Percentiles rank a stretch among this genome's conserved stretches.
These are phyloP conservation scores for Phytophthora kernoviae DNA, from an alignment of 352 stramenopile species.

Conservation along the genomic window DNA sequence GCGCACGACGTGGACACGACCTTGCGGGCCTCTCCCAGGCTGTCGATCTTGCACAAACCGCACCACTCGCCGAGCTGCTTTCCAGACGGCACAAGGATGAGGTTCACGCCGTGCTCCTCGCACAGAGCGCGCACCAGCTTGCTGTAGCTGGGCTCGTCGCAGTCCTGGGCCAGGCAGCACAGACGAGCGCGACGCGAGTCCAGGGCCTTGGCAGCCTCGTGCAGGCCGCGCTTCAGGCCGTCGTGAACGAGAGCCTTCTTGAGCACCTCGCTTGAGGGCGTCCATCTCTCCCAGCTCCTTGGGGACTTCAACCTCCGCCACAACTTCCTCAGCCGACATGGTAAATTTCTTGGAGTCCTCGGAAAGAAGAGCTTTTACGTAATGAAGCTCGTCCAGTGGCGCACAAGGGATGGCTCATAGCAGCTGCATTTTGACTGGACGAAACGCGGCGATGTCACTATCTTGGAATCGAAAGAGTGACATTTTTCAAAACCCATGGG, in stretches of 20 bases:
- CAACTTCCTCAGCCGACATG: conserved; percentile 94
- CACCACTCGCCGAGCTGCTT: conserved; percentile 99
- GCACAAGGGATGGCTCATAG: not conserved
- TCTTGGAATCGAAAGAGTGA: not conserved
- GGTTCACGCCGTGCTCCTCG: conserved; percentile 93
- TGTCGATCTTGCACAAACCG: conserved; percentile 99
- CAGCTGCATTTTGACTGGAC: conserved; percentile 58
- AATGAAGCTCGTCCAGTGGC: conserved; percentile 23
- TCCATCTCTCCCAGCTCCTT: conserved; percentile 97
- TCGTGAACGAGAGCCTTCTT: conserved; percentile 99
- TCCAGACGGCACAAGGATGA: conserved; percentile 92
- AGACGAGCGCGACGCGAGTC: conserved; percentile 97
- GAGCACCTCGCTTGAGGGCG: conserved; percentile 97
- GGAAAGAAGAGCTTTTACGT: conserved; percentile 45
- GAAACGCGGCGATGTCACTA: conserved; percentile 23
- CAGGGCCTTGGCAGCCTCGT: conserved; percentile 99
- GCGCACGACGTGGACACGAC: conserved; percentile 98
- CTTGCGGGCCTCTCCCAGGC: conserved; percentile 97
- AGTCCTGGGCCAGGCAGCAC: conserved; percentile 99
- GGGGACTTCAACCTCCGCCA: conserved; percentile 86
- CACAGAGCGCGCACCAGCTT: conserved; percentile 98
- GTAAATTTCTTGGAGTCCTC: conserved; percentile 56
- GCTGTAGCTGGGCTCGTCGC: conserved; percentile 99
- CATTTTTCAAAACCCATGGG: too few species aligned
- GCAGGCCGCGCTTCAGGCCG: conserved; percentile 98